Percentiles rank a stretch among this genome's conserved stretches.
phyloP scores from a whole-genome alignment of 352 stramenopile species.

The Stramenopiles sp. region DNA sequence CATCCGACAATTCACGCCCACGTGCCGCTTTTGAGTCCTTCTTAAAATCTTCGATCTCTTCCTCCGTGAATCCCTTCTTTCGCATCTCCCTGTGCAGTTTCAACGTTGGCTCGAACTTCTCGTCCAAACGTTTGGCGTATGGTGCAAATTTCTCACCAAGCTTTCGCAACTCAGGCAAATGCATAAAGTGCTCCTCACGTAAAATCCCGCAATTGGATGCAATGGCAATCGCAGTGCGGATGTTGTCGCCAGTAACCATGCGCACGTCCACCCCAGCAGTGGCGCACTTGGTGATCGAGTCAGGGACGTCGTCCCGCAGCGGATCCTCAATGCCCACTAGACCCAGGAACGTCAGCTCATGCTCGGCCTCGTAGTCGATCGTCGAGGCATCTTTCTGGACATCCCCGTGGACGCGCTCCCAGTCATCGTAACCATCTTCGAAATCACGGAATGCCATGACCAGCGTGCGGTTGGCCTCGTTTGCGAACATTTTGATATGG shows the following conservation, averaged over 20 bases:
- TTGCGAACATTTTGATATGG: conserved; percentile 72
- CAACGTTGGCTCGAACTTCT: no score
- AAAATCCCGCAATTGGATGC: no score
- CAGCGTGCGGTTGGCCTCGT: conserved; percentile 79
- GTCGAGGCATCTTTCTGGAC: not conserved
- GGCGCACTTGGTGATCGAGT: conserved; percentile 81
- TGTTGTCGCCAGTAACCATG: conserved; percentile 98
- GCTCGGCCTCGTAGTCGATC: conserved; percentile 70
- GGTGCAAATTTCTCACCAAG: no score
- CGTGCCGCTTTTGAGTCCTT: no score
- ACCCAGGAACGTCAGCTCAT: conserved; percentile 83
- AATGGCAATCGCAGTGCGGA: conserved; percentile 91
- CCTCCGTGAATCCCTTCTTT: no score
- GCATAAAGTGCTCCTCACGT: no score
- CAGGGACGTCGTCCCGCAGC: conserved; percentile 77
- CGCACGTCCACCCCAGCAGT: conserved; percentile 91
- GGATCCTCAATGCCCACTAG: conserved; percentile 96
- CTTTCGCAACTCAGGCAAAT: no score
- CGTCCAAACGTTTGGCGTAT: no score
- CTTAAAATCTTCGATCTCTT: no score
- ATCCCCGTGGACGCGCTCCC: not conserved
- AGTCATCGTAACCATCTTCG: conserved; percentile 23
- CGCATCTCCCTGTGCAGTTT: no score
- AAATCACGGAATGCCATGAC: conserved; percentile 86
- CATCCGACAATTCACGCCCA: no score